These are phyloP conservation scores for Fusarium stilboides DNA, from an alignment of 2,329 filamentous ascomycete genomes.

Conservation along the genomic window DNA sequence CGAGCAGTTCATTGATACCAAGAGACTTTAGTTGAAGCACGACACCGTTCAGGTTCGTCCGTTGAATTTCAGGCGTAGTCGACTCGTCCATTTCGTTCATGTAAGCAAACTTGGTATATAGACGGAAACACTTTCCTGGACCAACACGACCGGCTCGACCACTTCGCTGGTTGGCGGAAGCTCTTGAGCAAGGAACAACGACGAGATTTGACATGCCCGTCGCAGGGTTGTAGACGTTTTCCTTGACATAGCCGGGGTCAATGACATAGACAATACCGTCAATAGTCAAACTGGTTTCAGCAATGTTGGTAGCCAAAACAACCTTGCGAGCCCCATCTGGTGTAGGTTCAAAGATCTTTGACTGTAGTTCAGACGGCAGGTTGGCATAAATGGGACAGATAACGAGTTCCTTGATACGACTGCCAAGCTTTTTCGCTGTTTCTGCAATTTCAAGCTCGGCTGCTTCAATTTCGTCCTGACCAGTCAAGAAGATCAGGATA, in stretches of 20 bases:
- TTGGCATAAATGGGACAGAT: conserved; percentile 97
- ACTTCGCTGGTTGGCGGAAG: conserved; percentile 92
- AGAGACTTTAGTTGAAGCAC: conserved; percentile 90
- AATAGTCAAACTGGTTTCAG: conserved; percentile 95
- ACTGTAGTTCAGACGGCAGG: conserved; percentile 89
- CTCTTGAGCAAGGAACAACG: conserved; percentile 90
- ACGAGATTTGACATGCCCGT: conserved; percentile 95
- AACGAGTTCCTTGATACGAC: conserved; percentile 86
- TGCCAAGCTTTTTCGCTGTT: conserved; percentile 88
- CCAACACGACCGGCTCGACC: conserved; percentile 94
- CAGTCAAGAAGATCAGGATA: conserved; percentile 94
- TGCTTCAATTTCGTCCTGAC: conserved; percentile 95
- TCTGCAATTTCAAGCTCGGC: conserved; percentile 88
- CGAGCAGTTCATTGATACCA: conserved; percentile 91
- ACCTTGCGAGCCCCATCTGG: conserved; percentile 90
- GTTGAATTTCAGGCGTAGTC: conserved; percentile 92
- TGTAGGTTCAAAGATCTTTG: conserved; percentile 95
- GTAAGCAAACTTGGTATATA: conserved; percentile 95
- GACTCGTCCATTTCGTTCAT: conserved; percentile 96
- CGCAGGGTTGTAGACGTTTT: conserved; percentile 92
- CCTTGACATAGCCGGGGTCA: conserved; percentile 94
- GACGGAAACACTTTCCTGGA: conserved; percentile 91
- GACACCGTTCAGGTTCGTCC: conserved; percentile 87
- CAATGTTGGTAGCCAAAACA: conserved; percentile 95
- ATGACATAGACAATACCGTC: conserved; percentile 98